Percentiles rank a stretch among this genome's conserved stretches.
Evolutionary conservation across 73 alveolate genomes (phyloP).

Genomic region (Tetrahymena malaccensis): DNA sequence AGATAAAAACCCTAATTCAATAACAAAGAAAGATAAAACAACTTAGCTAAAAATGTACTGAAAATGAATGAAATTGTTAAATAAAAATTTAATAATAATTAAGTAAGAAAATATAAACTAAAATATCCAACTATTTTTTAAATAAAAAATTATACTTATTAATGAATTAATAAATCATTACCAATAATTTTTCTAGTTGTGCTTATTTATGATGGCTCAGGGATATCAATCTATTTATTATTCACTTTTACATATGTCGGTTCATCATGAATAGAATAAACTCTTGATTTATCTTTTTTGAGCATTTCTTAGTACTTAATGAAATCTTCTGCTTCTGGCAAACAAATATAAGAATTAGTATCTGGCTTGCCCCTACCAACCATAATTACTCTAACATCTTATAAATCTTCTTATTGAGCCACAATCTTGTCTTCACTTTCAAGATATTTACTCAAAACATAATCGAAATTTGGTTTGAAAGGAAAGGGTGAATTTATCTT

Average conservation of each 20-base stretch:
- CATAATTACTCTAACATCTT: not conserved
- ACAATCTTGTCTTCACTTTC: not conserved
- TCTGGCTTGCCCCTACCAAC: not conserved
- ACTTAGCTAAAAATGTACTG: not conserved
- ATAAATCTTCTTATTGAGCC: not conserved
- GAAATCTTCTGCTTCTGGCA: not conserved
- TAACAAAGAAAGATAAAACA: too few relatives aligned
- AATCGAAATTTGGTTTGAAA: not conserved
- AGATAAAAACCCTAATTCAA: not conserved
- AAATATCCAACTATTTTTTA: too few relatives aligned
- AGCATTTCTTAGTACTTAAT: not conserved
- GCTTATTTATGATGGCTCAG: not conserved
- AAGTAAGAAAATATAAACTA: too few relatives aligned
- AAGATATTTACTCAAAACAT: not conserved
- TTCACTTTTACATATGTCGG: not conserved
- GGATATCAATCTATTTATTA: not conserved
- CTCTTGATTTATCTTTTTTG: not conserved
- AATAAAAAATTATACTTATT: too few relatives aligned
- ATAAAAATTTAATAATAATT: too few relatives aligned
- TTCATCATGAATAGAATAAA: not conserved
- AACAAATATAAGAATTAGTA: not conserved
- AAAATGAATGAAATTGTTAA: not conserved
- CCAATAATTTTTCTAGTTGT: not conserved
- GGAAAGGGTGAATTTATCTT: not conserved
- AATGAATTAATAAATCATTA: not conserved